A percentile compares a stretch with the other conserved stretches of the same genome.
These are phyloP conservation scores for Xeromyces bisporus DNA, from an alignment of 495 filamentous ascomycete genomes.

Conservation along the genomic window DNA sequence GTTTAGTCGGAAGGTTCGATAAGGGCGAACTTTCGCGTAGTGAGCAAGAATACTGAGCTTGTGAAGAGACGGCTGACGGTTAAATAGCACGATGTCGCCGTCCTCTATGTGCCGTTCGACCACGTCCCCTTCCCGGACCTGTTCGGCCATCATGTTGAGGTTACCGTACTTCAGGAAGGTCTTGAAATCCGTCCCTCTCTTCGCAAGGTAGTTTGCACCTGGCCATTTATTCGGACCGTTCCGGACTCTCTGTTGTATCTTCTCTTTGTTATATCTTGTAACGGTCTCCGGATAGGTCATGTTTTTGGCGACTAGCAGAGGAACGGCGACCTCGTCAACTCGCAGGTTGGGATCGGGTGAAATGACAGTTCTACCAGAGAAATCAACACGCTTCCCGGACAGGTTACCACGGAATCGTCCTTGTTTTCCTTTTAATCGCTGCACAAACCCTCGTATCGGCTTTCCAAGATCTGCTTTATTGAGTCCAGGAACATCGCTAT, in stretches of 20 bases:
- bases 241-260: conserved; percentile 50
- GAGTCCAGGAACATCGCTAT: conserved; percentile 86
- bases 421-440: conserved; percentile 91
- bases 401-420: conserved; percentile 93
- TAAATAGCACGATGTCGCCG: conserved; percentile 93
- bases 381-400: conserved; percentile 96
- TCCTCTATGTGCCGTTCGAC: conserved; percentile 93
- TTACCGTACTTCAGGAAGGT: conserved; percentile 60
- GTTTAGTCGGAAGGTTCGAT: conserved; percentile 92
- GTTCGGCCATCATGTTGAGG: conserved; percentile 44
- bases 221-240: conserved; percentile 67
- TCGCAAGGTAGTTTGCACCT: conserved; percentile 68
- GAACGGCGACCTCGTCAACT: conserved; percentile 88
- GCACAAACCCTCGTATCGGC: conserved; percentile 80
- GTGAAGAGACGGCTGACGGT: conserved; percentile 92
- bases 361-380: conserved; percentile 93
- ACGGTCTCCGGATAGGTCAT: conserved; percentile 88
- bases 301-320: conserved; percentile 75
- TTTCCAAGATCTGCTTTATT: conserved; percentile 59
- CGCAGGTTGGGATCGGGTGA: conserved; percentile 89
- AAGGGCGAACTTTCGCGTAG: conserved; percentile 78
- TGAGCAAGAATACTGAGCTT: conserved; percentile 96
- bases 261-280: conserved; percentile 64
- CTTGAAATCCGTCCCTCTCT: conserved; percentile 51
- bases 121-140: conserved; percentile 65